Base-by-base conservation (phyloP, 345 rosid genomes). In the Melastoma malabathricum region DNA sequence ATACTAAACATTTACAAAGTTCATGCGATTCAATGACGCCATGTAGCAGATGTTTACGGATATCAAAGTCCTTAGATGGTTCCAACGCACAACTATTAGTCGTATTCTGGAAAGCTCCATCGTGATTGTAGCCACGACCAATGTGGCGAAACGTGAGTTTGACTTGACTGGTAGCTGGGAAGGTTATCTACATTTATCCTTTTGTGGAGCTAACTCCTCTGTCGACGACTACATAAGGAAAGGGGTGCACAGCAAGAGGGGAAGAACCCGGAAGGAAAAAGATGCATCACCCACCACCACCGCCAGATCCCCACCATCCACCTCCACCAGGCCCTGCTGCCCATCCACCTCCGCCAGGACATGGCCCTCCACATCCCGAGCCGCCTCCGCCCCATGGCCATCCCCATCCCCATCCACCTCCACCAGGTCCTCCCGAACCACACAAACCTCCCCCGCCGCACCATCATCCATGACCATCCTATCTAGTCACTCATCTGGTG, bases 381-480 rank as follows among this genome's bases (percentile, higher is more conserved):
- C 73, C 57, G 0, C 62, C 63, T 2, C 71, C 67, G 15, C 56
- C 59, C 18, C 71, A 62, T 13, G 52, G 54, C 13, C 60, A 61
- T 38, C 56, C 56, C 13, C 60, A 61, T 38, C 56, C 56, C 15
- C 45, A 50, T 4, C 23, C 49, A 6, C 54, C 65, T 22, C 59
- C 65, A 15, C 65, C 65, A 8, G 59, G 65, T 19, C 59, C 65
- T 13, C 65, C 59, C 1, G 59, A 61, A 25, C 65, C 54, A 19
- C 59, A 54, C 50, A 61, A 61, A 25, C 60, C 59, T 29, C 48
- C 54, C 2, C 64, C 59, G 6, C 64, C 53, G 1, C 59, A 48
- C 10, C 63, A 57, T 50, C 48, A 47, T 25, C 58, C 58, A 7
- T 53, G 54, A 60, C 4, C 17, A 58, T 48, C 18, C 46, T 18